phyloP scores from a whole-genome alignment of 352 stramenopile genomes.

The Globisporangium cylindrosporum region DNA sequence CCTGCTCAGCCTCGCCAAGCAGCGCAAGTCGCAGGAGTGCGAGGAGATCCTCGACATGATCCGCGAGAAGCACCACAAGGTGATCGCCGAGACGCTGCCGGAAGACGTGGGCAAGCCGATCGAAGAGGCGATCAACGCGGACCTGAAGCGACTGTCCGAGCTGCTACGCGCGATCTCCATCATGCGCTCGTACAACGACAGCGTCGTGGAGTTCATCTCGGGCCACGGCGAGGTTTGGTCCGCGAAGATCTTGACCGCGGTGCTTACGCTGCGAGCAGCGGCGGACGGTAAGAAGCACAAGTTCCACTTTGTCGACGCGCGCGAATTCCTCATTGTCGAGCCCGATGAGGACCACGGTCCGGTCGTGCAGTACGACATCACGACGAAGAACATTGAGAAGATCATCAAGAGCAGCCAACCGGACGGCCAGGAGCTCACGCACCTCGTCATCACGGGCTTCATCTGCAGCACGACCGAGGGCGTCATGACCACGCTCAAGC shows the following conservation, averaged over 20 bases:
- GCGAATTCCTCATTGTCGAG: slow-evolving; percentile 85
- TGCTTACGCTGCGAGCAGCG: slow-evolving; percentile 52
- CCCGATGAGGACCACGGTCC: slow-evolving; percentile 74
- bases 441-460: slow-evolving; percentile 96
- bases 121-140: slow-evolving; percentile 51
- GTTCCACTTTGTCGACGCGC: slow-evolving; percentile 92
- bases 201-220: slow-evolving; percentile 92
- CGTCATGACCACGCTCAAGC: slow-evolving; percentile 95
- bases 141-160: slow-evolving; percentile 72
- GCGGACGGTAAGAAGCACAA: slow-evolving; percentile 44
- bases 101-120: slow-evolving; percentile 48
- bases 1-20: slow-evolving; percentile 85
- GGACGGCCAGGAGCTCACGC: slow-evolving; percentile 40
- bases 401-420: slow-evolving; percentile 39
- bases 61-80: slow-evolving; percentile 73
- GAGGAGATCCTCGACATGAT: slow-evolving; percentile 70
- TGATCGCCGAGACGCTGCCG: slow-evolving; percentile 63
- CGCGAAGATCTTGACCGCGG: slow-evolving; percentile 86
- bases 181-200: slow-evolving; percentile 86
- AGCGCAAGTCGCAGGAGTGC: slow-evolving; percentile 68
- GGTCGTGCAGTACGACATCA: slow-evolving; percentile 75
- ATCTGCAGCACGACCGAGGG: slow-evolving; percentile 94
- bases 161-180: slow-evolving; percentile 84
- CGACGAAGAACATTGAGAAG: slow-evolving; percentile 56
- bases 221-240: slow-evolving; percentile 96